Evolutionary conservation across 352 stramenopile genomes (phyloP).

Genomic region (Globisporangium orthogonon): DNA sequence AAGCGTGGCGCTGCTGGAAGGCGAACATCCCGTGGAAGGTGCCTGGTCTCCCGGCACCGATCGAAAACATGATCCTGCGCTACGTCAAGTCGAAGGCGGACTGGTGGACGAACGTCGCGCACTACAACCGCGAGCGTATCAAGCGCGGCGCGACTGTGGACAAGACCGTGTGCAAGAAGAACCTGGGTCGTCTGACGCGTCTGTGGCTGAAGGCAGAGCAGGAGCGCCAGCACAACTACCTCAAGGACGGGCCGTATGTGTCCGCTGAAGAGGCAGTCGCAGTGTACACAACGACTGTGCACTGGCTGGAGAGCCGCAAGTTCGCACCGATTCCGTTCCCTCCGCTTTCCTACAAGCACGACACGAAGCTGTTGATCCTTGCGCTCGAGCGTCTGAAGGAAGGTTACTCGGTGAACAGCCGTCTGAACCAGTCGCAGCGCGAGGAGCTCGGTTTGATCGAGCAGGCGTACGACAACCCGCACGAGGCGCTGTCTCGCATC

Average conservation of each 20-base stretch:
- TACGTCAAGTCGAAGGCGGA: conserved; percentile 99
- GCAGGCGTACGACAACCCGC: conserved; percentile 99
- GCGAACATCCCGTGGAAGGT: conserved; percentile 99
- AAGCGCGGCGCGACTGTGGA: conserved; percentile 99
- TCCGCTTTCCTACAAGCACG: conserved; percentile 99
- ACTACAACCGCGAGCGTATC: conserved; percentile 99
- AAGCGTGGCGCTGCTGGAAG: conserved; percentile 98
- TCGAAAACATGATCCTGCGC: conserved; percentile 99
- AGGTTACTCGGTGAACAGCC: conserved; percentile 96
- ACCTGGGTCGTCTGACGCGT: conserved; percentile 96
- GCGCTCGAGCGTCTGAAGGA: conserved; percentile 99
- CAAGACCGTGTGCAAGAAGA: conserved; percentile 99
- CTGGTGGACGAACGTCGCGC: conserved; percentile 98
- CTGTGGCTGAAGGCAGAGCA: conserved; percentile 99
- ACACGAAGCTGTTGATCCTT: conserved; percentile 99
- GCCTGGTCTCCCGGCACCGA: conserved; percentile 96
- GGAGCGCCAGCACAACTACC: conserved; percentile 99
- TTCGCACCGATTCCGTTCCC: conserved; percentile 99
- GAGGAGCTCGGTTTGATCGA: conserved; percentile 99
- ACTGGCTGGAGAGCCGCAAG: conserved; percentile 99
- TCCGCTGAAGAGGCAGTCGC: conserved; percentile 98
- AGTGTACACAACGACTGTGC: conserved; percentile 99
- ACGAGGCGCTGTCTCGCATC: conserved; percentile 97
- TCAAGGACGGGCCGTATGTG: conserved; percentile 98
- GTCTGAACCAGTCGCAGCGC: conserved; percentile 96